These are phyloP conservation scores for Areca catechu DNA, from an alignment of 176 grass and related monocot species.

Conservation along the genomic window DNA sequence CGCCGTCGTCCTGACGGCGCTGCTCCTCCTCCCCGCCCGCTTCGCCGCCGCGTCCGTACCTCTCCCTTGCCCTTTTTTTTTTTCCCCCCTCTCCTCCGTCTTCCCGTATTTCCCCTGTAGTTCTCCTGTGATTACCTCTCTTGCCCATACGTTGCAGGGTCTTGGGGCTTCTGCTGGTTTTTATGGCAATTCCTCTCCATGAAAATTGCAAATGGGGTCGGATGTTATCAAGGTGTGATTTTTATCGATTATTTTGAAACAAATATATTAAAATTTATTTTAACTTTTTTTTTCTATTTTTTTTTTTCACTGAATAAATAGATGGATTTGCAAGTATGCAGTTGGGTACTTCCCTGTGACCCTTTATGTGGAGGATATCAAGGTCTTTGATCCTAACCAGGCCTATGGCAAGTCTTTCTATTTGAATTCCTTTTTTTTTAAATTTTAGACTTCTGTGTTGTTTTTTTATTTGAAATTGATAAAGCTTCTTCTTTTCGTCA, in stretches of 20 bases:
- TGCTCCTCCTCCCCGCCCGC: slow-evolving; percentile 73
- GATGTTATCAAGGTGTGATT: slow-evolving; percentile 46
- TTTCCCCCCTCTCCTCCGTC: neutral
- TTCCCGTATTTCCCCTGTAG: neutral
- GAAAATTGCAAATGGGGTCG: slow-evolving; percentile 46
- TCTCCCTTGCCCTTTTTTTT: neutral
- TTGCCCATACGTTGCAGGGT: slow-evolving; percentile 26
- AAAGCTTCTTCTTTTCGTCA: too few relatives aligned
- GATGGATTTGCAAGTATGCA: slow-evolving; percentile 71
- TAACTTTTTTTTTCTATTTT: neutral
- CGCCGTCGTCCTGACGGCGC: slow-evolving; percentile 44
- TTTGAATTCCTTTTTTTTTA: neutral
- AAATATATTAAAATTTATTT: neutral
- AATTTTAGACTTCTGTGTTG: neutral
- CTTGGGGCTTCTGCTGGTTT: slow-evolving; percentile 65
- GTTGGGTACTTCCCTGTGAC: slow-evolving; percentile 75
- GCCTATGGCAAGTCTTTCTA: slow-evolving; percentile 46
- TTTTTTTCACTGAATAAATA: slow-evolving; percentile 10
- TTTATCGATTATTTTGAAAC: neutral
- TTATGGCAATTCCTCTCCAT: slow-evolving; percentile 58
- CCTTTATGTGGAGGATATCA: slow-evolving; percentile 69
- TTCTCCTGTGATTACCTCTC: too few relatives aligned
- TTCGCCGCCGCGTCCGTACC: slow-evolving; percentile 45
- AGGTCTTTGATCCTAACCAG: slow-evolving; percentile 51
- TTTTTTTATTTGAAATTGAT: neutral